Conservation (phyloP, 495 filamentous ascomycete species). For the Penicillium samsonianum region DNA sequence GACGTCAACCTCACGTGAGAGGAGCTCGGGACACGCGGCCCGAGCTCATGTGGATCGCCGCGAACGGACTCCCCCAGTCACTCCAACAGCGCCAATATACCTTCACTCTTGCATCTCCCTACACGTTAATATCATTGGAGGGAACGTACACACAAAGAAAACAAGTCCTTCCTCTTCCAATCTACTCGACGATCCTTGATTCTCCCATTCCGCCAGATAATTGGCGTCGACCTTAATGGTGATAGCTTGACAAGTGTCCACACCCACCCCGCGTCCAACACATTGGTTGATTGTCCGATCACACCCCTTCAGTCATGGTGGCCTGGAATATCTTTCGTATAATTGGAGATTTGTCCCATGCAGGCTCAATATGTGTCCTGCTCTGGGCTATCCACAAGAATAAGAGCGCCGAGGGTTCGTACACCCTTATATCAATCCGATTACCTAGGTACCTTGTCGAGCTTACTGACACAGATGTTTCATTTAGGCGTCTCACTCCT, state of each 20-base stretch:
- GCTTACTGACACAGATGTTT: constrained; percentile 18
- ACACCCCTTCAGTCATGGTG: constrained; percentile 26
- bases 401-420: constrained; percentile 78
- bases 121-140: not conserved
- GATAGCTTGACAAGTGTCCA: constrained; percentile 10
- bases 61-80: constrained; percentile 11
- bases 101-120: not conserved
- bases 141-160: not conserved
- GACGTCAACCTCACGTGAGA: constrained; percentile 34
- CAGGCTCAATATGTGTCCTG: constrained; percentile 81
- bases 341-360: constrained; percentile 79
- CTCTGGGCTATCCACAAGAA: constrained; percentile 91
- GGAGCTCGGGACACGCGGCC: constrained; percentile 22
- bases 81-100: constrained; percentile 13
- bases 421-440: not conserved
- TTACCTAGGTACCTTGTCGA: not conserved
- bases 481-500: constrained; percentile 82
- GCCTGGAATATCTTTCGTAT: constrained; percentile 71
- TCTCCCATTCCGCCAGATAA: not conserved
- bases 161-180: not conserved
- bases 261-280: not conserved
- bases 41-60: constrained; percentile 16
- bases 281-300: not conserved
- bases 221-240: not conserved
- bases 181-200: not conserved